Conservation (phyloP, 192 early-diverging fungal genomes). For the Backusella tarrabulga region DNA sequence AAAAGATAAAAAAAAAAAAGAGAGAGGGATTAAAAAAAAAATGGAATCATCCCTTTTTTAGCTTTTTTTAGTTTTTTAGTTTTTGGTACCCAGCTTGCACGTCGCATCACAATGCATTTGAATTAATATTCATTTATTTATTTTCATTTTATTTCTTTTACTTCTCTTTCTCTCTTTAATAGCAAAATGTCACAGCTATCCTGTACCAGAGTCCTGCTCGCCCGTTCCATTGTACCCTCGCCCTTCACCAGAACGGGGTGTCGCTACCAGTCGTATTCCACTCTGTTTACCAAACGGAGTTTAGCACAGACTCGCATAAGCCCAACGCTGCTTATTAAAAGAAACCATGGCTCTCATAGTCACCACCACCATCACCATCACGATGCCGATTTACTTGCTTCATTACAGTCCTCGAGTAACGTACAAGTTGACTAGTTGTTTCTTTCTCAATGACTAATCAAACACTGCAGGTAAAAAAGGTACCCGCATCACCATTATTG, state of each 20-base stretch:
- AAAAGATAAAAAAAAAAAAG: background rate
- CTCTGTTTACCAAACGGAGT: background rate
- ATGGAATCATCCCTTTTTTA: too few species aligned
- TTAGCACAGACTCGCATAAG: background rate
- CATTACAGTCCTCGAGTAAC: conserved; percentile 18
- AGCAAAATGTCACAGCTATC: background rate
- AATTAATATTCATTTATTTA: too few species aligned
- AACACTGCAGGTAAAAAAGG: conserved; percentile 43
- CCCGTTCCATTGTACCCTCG: background rate
- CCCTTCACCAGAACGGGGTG: background rate
- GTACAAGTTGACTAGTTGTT: too few species aligned
- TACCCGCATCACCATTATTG: conserved; percentile 65
- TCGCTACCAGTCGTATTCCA: background rate
- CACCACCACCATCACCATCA: conserved; percentile 22
- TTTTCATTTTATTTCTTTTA: background rate
- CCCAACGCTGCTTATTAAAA: background rate
- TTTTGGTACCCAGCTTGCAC: background rate
- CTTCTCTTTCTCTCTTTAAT: background rate
- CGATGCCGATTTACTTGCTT: conserved; percentile 21
- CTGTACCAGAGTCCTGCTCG: background rate
- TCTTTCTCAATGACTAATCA: background rate
- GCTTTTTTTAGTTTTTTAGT: background rate
- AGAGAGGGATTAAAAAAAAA: background rate
- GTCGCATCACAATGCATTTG: background rate
- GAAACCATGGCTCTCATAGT: conserved; percentile 10